Base-by-base conservation (phyloP, 352 stramenopile genomes). In the Phytophthora cajani region DNA sequence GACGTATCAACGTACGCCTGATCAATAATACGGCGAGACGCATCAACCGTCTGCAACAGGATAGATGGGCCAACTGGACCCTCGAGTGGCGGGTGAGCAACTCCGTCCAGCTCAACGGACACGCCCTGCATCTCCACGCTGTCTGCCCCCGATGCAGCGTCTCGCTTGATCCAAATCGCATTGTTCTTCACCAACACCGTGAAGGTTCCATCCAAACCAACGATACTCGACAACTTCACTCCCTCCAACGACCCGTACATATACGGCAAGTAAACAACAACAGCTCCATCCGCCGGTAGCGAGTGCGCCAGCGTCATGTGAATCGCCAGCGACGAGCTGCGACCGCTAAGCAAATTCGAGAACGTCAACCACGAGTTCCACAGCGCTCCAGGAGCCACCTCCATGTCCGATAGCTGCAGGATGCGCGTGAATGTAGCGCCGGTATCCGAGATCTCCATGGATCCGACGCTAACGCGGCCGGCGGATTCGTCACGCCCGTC, bases 1-100 rank as follows among this genome's bases (percentile, higher is more conserved):
- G 74, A 84, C 0, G 77, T 71, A 47, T 89, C 72, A 44, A 88
- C 63, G 38, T 79, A 73, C 3, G 27, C 58, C 62, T 93, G 87
- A 49, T 94, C 82, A 19, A 93, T 87, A 12, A 91, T 56, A 10
- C 51, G 61, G 25, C 56, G 69, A 56, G 58, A 33, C 16, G 10
- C 62, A 62, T 91, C 79, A 8, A 86, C 63, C 5, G 81, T 92
- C 5, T 91, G 78, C 14, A 94, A 21, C 3, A 84, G 72, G 12
- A 92, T 56, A 11, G 52, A 58, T 32, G 59, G 63, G 0, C 84
- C 87, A 9, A 93, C 68, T 0, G 80, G 67, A 12, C 85, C 87
- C 72, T 94, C 87, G 2, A 93, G 51, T 19, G 73, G 32, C 5
- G 87, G 85, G 16, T 93, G 81, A 17, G 60, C 2, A 3, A 92